These are phyloP conservation scores for Picea sitchensis DNA, from an alignment of 75 land plant genomes.

Conservation along the genomic window DNA sequence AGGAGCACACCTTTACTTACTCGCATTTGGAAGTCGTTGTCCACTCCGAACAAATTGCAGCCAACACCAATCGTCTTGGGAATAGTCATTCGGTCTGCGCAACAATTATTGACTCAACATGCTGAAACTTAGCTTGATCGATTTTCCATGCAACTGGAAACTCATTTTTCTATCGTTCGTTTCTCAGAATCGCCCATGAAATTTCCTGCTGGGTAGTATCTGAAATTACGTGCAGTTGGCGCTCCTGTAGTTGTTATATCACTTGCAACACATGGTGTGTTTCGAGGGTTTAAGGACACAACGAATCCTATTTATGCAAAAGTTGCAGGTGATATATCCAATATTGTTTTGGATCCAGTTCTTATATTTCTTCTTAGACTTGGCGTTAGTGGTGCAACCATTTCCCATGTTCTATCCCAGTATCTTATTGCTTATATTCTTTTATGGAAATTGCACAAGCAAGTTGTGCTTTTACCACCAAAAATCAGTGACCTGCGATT, in stretches of 20 bases:
- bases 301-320: conserved; percentile 87
- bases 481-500: conserved; percentile 57
- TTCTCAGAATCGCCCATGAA: conserved; percentile 64
- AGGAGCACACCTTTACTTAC: too few species aligned
- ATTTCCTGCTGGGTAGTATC: conserved; percentile 60
- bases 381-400: conserved; percentile 92
- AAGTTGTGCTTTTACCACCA: conserved; percentile 54
- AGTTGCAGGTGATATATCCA: conserved; percentile 59
- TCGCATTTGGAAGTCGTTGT: too few species aligned
- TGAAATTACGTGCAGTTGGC: conserved; percentile 76
- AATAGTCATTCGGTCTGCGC: too few species aligned
- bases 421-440: conserved; percentile 13
- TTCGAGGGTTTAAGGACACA: conserved; percentile 89
- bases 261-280: conserved; percentile 86
- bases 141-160: too few species aligned
- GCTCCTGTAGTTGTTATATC: conserved; percentile 93
- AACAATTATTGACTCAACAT: too few species aligned
- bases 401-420: conserved; percentile 91
- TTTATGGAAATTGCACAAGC: too few species aligned
- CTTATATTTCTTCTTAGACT: conserved; percentile 57
- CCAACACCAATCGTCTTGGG: too few species aligned
- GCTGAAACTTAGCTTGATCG: too few species aligned
- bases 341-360: conserved; percentile 78
- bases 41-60: too few species aligned
- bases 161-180: too few species aligned